These are phyloP conservation scores for Lachnellula hyalina DNA, from an alignment of 2,329 filamentous ascomycete species.

Conservation along the genomic window DNA sequence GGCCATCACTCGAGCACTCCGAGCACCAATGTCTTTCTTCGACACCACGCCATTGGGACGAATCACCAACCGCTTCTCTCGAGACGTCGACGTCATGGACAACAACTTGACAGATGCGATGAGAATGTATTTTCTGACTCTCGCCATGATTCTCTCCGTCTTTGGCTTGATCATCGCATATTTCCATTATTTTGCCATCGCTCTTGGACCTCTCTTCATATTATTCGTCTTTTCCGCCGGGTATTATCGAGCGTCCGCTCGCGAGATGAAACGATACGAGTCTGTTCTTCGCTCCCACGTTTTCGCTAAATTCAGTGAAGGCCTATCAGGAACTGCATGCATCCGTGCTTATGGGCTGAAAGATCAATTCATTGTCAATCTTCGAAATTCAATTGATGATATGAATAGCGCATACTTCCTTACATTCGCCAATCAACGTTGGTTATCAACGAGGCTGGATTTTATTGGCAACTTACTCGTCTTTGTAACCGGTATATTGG, in stretches of 20 bases:
- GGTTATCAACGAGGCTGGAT: conserved; percentile 83
- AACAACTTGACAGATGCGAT: conserved; percentile 85
- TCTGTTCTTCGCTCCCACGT: conserved; percentile 80
- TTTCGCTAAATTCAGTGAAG: conserved; percentile 88
- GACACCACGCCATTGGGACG: conserved; percentile 93
- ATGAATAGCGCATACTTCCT: conserved; percentile 95
- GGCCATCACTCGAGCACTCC: conserved; percentile 72
- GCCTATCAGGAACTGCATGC: conserved; percentile 73
- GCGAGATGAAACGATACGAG: conserved; percentile 93
- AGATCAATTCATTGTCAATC: conserved; percentile 63
- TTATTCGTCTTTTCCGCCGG: conserved; percentile 76
- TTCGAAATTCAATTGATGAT: conserved; percentile 72
- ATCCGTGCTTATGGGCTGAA: conserved; percentile 87
- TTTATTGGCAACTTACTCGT: conserved; percentile 78
- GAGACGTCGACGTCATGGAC: conserved; percentile 96
- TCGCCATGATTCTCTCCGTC: conserved; percentile 75
- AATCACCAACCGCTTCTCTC: conserved; percentile 93
- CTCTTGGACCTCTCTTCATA: conserved; percentile 62
- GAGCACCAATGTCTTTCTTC: conserved; percentile 83
- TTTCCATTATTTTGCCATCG: conserved; percentile 73
- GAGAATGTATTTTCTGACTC: conserved; percentile 84
- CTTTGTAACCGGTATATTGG: conserved; percentile 81
- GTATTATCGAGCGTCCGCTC: conserved; percentile 86
- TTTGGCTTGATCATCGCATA: conserved; percentile 91
- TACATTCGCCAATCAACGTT: conserved; percentile 92